Conservation (phyloP, 306 rosid genomes). For the Fragaria iinumae region DNA sequence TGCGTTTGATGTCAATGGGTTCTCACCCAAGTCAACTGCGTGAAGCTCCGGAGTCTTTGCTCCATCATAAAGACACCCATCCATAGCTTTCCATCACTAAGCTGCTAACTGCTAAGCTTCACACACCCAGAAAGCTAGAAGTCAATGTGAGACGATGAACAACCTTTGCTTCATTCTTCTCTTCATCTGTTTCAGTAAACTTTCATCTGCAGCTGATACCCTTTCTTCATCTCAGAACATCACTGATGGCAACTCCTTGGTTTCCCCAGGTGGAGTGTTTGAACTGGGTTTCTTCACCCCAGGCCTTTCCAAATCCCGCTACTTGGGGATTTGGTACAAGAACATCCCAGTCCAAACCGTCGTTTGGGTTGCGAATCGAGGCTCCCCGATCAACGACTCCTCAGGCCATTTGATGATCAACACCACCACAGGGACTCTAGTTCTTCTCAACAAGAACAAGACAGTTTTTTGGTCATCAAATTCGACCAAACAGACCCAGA, state of each 20-base stretch:
- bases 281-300: constrained; percentile 45
- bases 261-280: constrained; percentile 28
- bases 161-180: background rate
- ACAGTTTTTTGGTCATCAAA: constrained; percentile 40
- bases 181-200: background rate
- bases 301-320: constrained; percentile 25
- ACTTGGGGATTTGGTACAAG: constrained; percentile 49
- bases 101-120: background rate
- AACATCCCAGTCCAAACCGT: constrained; percentile 19
- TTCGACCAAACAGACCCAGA: constrained; percentile 18
- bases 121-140: background rate
- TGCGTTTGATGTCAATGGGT: too few relatives aligned
- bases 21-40: background rate
- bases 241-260: constrained; percentile 20
- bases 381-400: constrained; percentile 25
- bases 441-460: constrained; percentile 20
- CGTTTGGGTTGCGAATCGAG: constrained; percentile 46
- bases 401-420: constrained; percentile 31
- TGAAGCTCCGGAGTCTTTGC: background rate
- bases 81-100: background rate
- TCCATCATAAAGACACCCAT: background rate
- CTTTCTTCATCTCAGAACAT: constrained; percentile 25
- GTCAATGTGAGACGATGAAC: constrained; percentile 17
- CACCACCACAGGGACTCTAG: constrained; percentile 29
- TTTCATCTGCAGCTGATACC: constrained; percentile 24